Base-by-base conservation (phyloP, 768 basidiomycete genomes). In the Boletus subparvulus region DNA sequence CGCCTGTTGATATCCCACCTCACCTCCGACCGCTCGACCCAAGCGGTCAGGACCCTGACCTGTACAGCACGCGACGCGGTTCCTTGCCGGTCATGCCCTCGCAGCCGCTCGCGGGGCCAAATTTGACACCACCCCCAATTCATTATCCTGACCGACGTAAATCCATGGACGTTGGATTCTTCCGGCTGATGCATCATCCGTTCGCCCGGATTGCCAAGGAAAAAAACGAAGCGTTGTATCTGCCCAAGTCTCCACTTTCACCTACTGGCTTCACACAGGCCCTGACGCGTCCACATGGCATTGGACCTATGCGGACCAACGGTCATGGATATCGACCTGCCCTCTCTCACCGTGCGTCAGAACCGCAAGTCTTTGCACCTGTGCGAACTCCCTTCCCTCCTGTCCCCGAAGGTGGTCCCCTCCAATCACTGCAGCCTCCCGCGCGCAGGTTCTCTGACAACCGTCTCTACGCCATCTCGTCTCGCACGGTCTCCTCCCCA, bases 181-280 rank as follows among this genome's bases (percentile, higher is more conserved):
- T 80, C 43, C 73, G 81, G 41, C 79, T 83, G 4, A 80, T 82
- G 69, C 83, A 86, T 21, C 72, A 73, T 36, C 72, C 72, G 0
- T 74, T 70, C 14, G 71, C 72, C 1, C 60, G 63, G 6, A 44
- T 74, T 12, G 73, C 65, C 52, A 68, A 72, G 63, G 70, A 72
- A 42, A 74, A 68, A 47, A 72, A 72, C 33, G 73, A 73, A 21
- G 73, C 71, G 3, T 24, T 73, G 26, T 74, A 63, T 54, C 42
- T 70, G 16, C 67, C 69, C 26, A 71, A 71, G 55, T 71, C 73
- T 1, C 72, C 71, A 1, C 69, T 72, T 17, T 73, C 70, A 0
- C 70, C 72, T 7, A 47, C 70, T 14, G 69, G 70, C 17, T 61
- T 65, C 0, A 54, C 67, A 68, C 64, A 70, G 67, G 64, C 75